phyloP scores from a whole-genome alignment of 2,329 filamentous ascomycete species.

The Pestalotiopsis sp. region DNA sequence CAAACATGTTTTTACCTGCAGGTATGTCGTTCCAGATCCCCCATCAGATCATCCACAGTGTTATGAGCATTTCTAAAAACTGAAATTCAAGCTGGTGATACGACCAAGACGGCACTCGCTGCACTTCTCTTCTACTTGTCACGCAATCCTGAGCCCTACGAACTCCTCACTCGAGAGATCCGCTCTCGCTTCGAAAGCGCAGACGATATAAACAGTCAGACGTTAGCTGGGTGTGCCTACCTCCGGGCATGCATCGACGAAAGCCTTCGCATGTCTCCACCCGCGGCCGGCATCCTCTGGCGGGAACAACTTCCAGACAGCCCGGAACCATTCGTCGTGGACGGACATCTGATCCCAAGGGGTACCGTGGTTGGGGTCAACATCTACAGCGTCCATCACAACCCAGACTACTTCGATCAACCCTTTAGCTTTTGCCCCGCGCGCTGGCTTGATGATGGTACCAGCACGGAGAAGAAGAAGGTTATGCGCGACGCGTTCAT shows the following conservation, averaged over 20 bases:
- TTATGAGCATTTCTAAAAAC: too few relatives aligned
- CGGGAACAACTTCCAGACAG: background rate
- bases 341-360: background rate
- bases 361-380: background rate
- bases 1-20: background rate
- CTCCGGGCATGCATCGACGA: background rate
- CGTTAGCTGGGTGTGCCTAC: background rate
- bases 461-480: slow-evolving; percentile 13
- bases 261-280: background rate
- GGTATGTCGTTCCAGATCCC: too few relatives aligned
- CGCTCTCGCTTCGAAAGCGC: background rate
- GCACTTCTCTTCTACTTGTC: background rate
- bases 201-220: background rate
- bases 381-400: background rate
- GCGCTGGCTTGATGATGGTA: background rate
- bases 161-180: background rate
- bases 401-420: background rate
- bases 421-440: background rate
- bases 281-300: background rate
- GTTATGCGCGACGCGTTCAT: slow-evolving; percentile 19
- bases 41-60: too few relatives aligned
- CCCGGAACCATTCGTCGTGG: background rate
- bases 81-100: background rate
- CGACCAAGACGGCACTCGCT: background rate
- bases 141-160: background rate